These are phyloP conservation scores for Haplosporangium sp. DNA, from an alignment of 371 early-diverging fungal species.

Conservation along the genomic window DNA sequence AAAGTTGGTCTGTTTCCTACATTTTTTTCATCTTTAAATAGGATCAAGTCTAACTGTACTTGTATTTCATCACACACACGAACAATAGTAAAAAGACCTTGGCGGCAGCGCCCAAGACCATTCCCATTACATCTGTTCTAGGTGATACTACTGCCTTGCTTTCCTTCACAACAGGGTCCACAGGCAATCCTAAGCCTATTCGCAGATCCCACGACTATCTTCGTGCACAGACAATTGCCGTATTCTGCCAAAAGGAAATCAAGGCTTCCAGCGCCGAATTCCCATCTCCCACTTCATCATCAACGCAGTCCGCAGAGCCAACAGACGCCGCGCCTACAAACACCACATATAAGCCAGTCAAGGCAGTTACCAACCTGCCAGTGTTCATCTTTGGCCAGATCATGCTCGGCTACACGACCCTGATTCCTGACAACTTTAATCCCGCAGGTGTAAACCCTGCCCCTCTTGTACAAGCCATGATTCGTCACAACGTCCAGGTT, in stretches of 20 bases:
- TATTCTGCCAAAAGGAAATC: conserved; percentile 50
- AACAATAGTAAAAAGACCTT: conserved; percentile 15
- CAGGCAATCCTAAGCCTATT: conserved; percentile 55
- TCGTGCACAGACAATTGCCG: conserved; percentile 49
- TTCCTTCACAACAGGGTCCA: conserved; percentile 54
- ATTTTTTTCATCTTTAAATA: not conserved
- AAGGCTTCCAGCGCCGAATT: conserved; percentile 17
- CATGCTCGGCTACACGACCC: conserved; percentile 53
- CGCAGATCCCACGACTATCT: conserved; percentile 51
- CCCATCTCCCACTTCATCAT: not conserved
- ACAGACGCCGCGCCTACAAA: not conserved
- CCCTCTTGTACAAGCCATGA: conserved; percentile 47
- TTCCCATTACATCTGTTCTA: conserved; percentile 35
- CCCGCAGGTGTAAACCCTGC: conserved; percentile 48
- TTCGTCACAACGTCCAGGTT: conserved; percentile 50
- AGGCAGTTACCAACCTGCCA: conserved; percentile 48
- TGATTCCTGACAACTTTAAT: conserved; percentile 54
- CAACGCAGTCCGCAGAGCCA: not conserved
- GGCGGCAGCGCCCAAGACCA: conserved; percentile 28
- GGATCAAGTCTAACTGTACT: not conserved
- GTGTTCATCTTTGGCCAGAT: conserved; percentile 54
- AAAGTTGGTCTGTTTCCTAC: not conserved
- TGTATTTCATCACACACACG: not conserved
- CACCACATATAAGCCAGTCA: conserved; percentile 34
- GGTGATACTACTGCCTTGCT: conserved; percentile 49